These are phyloP conservation scores for Phytophthora idaei DNA, from an alignment of 352 stramenopile species.

Conservation along the genomic window DNA sequence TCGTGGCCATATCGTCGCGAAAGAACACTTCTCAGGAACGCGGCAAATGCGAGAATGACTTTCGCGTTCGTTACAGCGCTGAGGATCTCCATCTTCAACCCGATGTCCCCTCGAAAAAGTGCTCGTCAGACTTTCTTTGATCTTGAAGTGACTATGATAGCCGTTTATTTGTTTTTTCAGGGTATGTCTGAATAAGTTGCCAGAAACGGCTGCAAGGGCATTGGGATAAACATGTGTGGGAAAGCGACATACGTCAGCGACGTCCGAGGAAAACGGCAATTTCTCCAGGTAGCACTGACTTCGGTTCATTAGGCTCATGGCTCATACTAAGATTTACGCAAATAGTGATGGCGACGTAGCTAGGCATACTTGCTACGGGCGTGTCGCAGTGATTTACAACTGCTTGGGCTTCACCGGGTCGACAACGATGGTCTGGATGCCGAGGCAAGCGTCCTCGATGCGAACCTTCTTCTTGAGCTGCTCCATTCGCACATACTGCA, in stretches of 20 bases:
- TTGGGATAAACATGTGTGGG: constrained; percentile 7
- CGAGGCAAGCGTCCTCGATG: constrained; percentile 51
- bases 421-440: constrained; percentile 70
- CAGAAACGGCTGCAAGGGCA: neutral
- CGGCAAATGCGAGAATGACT: constrained; percentile 4
- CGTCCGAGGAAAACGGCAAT: constrained; percentile 2
- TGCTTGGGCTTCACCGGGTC: constrained; percentile 42
- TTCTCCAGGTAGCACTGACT: neutral
- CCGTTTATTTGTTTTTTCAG: neutral
- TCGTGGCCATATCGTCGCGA: constrained; percentile 2
- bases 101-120: constrained; percentile 1
- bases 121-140: neutral
- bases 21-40: neutral
- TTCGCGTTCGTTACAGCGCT: constrained; percentile 5
- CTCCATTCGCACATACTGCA: constrained; percentile 85
- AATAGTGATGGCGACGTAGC: neutral
- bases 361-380: neutral
- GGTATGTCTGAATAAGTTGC: constrained; percentile 10
- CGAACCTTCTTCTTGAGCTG: constrained; percentile 67
- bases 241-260: neutral
- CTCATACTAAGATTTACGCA: constrained; percentile 16
- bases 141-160: neutral
- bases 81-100: constrained; percentile 12
- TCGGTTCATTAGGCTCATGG: constrained; percentile 7
- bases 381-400: constrained; percentile 28